Percentiles rank a stretch among this genome's conserved stretches.
phyloP scores from a whole-genome alignment of 1,139 yeast species.

The Zygoascus sp. region DNA sequence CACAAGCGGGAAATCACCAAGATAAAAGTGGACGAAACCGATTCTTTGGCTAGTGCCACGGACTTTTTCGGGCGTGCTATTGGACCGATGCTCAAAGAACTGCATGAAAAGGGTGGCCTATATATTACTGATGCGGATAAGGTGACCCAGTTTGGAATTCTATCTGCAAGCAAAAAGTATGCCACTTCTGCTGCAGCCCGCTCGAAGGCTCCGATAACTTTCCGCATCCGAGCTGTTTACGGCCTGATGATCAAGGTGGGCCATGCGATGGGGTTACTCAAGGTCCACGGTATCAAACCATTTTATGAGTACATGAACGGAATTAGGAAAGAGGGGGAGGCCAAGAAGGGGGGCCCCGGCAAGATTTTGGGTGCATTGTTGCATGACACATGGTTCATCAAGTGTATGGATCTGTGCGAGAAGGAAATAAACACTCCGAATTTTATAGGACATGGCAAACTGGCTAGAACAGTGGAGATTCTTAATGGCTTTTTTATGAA shows the following conservation, averaged over 20 bases:
- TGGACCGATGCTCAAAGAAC: slow-evolving; percentile 57
- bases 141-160: slow-evolving; percentile 66
- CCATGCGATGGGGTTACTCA: slow-evolving; percentile 47
- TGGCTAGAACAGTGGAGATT: slow-evolving; percentile 56
- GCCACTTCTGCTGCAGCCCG: slow-evolving; percentile 25
- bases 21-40: slow-evolving; percentile 49
- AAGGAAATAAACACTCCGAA: slow-evolving; percentile 33
- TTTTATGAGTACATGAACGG: slow-evolving; percentile 51
- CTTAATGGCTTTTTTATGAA: slow-evolving; percentile 49
- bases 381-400: slow-evolving; percentile 47
- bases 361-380: slow-evolving; percentile 41
- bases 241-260: slow-evolving; percentile 72
- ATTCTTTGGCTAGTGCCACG: slow-evolving; percentile 50
- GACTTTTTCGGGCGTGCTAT: slow-evolving; percentile 56
- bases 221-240: slow-evolving; percentile 29
- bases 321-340: slow-evolving; percentile 17
- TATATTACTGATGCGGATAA: slow-evolving; percentile 59
- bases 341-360: slow-evolving; percentile 28
- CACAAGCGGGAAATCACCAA: slow-evolving; percentile 63
- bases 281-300: slow-evolving; percentile 76
- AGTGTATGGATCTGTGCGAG: slow-evolving; percentile 39
- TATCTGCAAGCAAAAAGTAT: slow-evolving; percentile 59
- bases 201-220: slow-evolving; percentile 22
- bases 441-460: slow-evolving; percentile 70
- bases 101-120: slow-evolving; percentile 59